These are phyloP conservation scores for Colletotrichum shisoi DNA, from an alignment of 2,329 filamentous ascomycete genomes.

Conservation along the genomic window DNA sequence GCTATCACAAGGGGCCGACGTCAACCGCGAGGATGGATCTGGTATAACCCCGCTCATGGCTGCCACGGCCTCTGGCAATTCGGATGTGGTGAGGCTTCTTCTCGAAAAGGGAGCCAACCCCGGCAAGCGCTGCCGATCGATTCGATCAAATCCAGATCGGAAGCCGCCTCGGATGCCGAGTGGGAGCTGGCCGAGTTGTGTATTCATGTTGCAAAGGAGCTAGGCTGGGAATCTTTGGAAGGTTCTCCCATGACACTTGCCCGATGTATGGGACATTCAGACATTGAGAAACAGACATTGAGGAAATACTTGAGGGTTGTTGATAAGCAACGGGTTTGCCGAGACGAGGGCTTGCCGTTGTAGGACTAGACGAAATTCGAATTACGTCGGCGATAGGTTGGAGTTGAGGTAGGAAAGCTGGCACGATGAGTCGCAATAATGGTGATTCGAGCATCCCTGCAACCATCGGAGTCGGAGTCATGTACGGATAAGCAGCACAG, in stretches of 20 bases:
- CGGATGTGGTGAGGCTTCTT: background rate
- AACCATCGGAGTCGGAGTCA: no score
- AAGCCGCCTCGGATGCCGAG: background rate
- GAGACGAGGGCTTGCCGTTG: background rate
- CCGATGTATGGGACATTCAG: background rate
- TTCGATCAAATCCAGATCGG: background rate
- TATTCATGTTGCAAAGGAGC: background rate
- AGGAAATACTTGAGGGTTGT: background rate
- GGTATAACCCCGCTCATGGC: background rate
- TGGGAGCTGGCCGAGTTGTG: background rate
- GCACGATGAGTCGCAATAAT: no score
- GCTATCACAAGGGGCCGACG: background rate
- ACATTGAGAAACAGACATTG: no score
- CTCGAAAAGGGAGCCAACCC: background rate
- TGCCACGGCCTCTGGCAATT: constrained; percentile 3
- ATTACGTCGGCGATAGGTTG: no score
- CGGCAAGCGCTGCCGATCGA: background rate
- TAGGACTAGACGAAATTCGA: background rate
- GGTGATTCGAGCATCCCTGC: background rate
- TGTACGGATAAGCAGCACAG: background rate
- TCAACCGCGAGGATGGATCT: background rate
- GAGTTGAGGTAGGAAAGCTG: no score
- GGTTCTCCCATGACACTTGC: background rate
- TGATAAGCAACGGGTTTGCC: background rate
- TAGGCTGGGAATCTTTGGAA: background rate